Conservation (phyloP, 768 basidiomycete species). For the Coprinopsis cinerea region DNA sequence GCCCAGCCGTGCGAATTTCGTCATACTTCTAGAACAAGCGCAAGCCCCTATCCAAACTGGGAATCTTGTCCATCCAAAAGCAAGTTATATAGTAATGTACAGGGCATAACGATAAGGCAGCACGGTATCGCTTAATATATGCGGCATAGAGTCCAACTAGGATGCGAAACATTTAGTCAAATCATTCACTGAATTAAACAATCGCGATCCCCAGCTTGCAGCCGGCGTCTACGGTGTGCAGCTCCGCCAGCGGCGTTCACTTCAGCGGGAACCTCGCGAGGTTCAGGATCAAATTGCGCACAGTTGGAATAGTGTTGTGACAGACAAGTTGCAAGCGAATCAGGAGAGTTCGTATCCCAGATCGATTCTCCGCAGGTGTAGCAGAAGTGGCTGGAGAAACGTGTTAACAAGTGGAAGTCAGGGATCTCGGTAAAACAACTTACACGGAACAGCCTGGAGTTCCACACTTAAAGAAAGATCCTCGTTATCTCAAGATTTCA, state of each 20-base stretch:
- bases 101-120: too few relatives aligned
- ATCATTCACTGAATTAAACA: background rate
- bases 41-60: too few relatives aligned
- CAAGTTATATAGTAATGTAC: too few relatives aligned
- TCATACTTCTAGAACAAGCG: too few relatives aligned
- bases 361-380: background rate
- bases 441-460: conserved; percentile 1
- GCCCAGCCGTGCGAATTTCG: too few relatives aligned
- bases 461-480: background rate
- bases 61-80: too few relatives aligned
- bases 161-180: too few relatives aligned
- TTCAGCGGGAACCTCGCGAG: background rate
- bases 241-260: background rate
- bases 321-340: background rate
- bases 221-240: background rate
- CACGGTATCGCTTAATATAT: too few relatives aligned
- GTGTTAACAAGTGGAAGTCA: background rate
- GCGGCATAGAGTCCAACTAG: too few relatives aligned
- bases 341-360: background rate
- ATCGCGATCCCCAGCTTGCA: background rate
- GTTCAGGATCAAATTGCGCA: background rate
- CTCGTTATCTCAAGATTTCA: background rate
- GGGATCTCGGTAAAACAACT: background rate
- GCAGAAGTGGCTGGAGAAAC: conserved; percentile 3
- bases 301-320: background rate